Evolutionary conservation across 805 yeast species (phyloP).

Genomic region (Citeromyces matritensis): DNA sequence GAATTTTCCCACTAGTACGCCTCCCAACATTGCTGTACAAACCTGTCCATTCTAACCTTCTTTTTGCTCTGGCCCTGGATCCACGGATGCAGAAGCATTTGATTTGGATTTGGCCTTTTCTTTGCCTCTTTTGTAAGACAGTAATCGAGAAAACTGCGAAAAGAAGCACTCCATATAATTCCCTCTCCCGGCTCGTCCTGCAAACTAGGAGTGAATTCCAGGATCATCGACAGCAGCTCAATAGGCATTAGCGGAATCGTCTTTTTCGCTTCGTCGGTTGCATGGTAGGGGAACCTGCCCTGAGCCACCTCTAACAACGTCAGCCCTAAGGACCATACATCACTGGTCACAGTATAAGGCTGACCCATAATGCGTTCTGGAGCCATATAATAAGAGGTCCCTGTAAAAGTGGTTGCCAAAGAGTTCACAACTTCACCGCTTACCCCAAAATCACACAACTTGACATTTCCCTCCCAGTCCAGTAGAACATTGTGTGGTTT

Average conservation of each 20-base stretch:
- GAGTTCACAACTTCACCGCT: conserved; percentile 95
- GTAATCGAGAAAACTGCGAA: conserved; percentile 67
- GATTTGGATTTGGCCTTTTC: conserved; percentile 83
- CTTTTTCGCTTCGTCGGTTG: conserved; percentile 15
- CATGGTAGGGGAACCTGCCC: conserved; percentile 74
- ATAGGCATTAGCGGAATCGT: conserved; percentile 63
- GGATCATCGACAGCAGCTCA: conserved; percentile 67
- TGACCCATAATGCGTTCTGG: conserved; percentile 95
- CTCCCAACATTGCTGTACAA: conserved; percentile 65
- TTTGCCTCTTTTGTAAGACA: conserved; percentile 70
- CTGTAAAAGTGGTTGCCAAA: conserved; percentile 90
- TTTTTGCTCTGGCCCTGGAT: conserved; percentile 58
- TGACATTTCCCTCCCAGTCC: conserved; percentile 66
- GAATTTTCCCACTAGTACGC: conserved; percentile 1
- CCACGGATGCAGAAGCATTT: conserved; percentile 94
- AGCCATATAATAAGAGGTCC: conserved; percentile 97
- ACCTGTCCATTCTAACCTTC: conserved; percentile 73
- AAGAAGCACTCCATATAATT: conserved; percentile 69
- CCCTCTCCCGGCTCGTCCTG: conserved; percentile 64
- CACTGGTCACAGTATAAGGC: conserved; percentile 89
- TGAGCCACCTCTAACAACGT: conserved; percentile 87
- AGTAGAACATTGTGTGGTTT: conserved; percentile 88
- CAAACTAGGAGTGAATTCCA: conserved; percentile 70
- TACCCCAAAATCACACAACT: conserved; percentile 94
- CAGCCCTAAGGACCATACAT: conserved; percentile 92